Evolutionary conservation across 805 yeast species (phyloP).

Genomic region (Nakazawaea wickerhamii): DNA sequence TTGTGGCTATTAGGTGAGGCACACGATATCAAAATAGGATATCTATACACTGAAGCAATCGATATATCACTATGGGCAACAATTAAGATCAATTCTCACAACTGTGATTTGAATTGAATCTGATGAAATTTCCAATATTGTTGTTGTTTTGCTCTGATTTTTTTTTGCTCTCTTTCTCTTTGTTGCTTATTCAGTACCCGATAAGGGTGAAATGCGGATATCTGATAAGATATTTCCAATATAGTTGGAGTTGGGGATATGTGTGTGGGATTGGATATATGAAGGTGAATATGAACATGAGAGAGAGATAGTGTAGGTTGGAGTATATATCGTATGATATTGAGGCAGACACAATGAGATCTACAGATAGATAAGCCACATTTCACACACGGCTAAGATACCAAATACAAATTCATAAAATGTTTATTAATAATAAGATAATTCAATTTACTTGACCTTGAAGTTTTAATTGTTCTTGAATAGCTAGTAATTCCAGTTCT

Average conservation of each 20-base stretch:
- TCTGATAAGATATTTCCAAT: not conserved
- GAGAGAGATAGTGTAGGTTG: no score
- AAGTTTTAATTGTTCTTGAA: constrained; percentile 32
- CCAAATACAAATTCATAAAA: not conserved
- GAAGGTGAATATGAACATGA: no score
- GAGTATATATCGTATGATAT: no score
- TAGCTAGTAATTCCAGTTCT: constrained; percentile 79
- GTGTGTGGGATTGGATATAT: no score
- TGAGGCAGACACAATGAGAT: no score
- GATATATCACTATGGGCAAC: no score
- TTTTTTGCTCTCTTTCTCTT: not conserved
- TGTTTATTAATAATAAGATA: not conserved
- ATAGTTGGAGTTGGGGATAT: no score
- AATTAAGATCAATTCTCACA: no score
- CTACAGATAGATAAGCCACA: no score
- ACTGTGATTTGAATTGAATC: not conserved
- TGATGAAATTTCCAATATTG: not conserved
- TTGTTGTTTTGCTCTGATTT: not conserved
- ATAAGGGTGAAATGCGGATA: not conserved
- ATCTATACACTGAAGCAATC: no score
- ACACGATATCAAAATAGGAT: no score
- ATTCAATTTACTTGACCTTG: constrained; percentile 7
- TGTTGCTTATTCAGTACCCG: not conserved
- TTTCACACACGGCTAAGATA: not conserved
- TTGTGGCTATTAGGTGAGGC: not conserved